These are phyloP conservation scores for Cyanodermella asteris DNA, from an alignment of 2,329 filamentous ascomycete genomes.

Conservation along the genomic window DNA sequence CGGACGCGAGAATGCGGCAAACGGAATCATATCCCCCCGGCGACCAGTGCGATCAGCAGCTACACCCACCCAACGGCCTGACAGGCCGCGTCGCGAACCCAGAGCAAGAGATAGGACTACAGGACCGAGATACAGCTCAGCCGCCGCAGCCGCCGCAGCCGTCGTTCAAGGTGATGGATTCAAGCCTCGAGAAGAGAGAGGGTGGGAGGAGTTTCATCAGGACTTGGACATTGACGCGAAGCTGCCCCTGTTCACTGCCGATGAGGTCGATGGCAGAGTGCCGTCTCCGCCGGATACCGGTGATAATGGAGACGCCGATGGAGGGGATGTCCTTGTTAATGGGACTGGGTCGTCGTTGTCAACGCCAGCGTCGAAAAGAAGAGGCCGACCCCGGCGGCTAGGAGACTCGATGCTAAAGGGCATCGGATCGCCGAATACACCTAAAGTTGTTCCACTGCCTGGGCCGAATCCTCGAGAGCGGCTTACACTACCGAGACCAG, in stretches of 20 bases:
- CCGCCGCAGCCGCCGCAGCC: slow-evolving; percentile 64
- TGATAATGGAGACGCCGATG: neutral
- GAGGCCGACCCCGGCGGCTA: slow-evolving; percentile 43
- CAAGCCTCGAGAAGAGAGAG: slow-evolving; percentile 87
- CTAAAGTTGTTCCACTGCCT: slow-evolving; percentile 25
- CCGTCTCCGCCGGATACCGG: slow-evolving; percentile 3
- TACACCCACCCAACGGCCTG: too few species aligned
- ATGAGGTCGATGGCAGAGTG: slow-evolving; percentile 56
- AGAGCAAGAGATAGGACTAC: too few species aligned
- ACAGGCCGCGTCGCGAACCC: slow-evolving; percentile 30
- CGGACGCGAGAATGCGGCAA: slow-evolving; percentile 27
- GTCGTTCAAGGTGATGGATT: slow-evolving; percentile 87
- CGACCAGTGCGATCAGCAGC: slow-evolving; percentile 26
- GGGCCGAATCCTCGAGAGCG: slow-evolving; percentile 27
- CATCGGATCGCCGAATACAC: slow-evolving; percentile 36
- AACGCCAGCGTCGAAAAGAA: slow-evolving; percentile 32
- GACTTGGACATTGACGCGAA: slow-evolving; percentile 73
- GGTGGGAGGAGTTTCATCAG: slow-evolving; percentile 95
- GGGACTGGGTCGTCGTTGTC: slow-evolving; percentile 9
- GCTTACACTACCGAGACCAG: slow-evolving; percentile 26
- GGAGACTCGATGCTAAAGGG: slow-evolving; percentile 37
- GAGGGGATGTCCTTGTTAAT: neutral
- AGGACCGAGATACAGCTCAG: slow-evolving; percentile 68
- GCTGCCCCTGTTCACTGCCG: slow-evolving; percentile 57
- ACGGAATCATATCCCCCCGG: too few species aligned